Base-by-base conservation (phyloP, 371 early-diverging fungal species). In the Syncephalastrum racemosum region DNA sequence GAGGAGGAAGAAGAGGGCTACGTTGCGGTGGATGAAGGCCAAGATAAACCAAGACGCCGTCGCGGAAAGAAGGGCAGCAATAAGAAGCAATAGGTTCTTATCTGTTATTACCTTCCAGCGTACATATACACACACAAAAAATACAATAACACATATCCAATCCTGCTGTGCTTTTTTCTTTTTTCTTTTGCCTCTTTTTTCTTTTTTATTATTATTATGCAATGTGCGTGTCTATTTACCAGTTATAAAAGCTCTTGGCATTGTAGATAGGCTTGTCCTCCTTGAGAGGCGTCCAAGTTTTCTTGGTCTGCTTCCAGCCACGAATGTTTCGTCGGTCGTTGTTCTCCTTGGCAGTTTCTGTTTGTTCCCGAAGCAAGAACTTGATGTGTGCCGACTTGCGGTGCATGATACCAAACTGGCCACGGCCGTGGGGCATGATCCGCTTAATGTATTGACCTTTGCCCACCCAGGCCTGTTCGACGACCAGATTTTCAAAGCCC, bases 391-490 rank as follows among this genome's bases (percentile, higher is more conserved):
- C 85, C 23, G 71, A 68, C 19, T 91, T 92, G 46, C 83, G 83
- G 60, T 90, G 85, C 79, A 90, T 88, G 8, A 88, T 67, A 53
- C 95, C 95, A 51, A 87, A 85, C 53, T 91, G 77, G 15, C 95
- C 96, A 48, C 95, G 79, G 4, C 90, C 95, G 60, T 92, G 91
- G 41, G 79, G 78, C 59, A 83, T 81, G 49, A 93, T 63, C 19
- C 88, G 77, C 44, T 84, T 79, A 20, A 79, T 58, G 63, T 85
- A 93, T 40, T 67, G 60, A 4, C 95, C 96, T 71, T 95, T 95
- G 19, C 97, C 97, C 18, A 95, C 94, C 83, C 92, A 93, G 2
- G 92, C 91, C 66, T 88, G 88, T 46, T 79, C 57, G 55, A 77
- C 62, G 50, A 79, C 62, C 66, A 87, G 62, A 23, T 84, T 82